phyloP scores from a whole-genome alignment of 202 grass and related monocot species.

The Setaria viridis region DNA sequence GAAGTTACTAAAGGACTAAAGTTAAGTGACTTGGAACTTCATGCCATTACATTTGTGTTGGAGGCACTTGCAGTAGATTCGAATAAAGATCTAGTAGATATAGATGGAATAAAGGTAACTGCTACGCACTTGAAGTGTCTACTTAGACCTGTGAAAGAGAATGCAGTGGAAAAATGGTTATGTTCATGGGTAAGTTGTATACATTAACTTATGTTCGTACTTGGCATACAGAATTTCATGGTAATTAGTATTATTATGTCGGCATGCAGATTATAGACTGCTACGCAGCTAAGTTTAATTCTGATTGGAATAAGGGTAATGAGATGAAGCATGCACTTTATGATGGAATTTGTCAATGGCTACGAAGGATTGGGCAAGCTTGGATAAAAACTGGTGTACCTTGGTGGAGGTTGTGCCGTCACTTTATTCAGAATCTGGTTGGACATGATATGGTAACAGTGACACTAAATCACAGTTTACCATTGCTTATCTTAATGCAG shows the following conservation, averaged over 20 bases:
- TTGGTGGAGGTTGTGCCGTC: background rate
- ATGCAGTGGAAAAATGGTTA: background rate
- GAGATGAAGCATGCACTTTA: too few species aligned
- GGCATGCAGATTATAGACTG: background rate
- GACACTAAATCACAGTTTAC: background rate
- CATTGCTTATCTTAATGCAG: background rate
- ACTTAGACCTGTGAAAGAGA: background rate
- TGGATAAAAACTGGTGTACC: too few species aligned
- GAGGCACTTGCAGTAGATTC: background rate
- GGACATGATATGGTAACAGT: background rate
- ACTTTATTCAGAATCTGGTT: background rate
- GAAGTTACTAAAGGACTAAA: background rate
- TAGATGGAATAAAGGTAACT: background rate
- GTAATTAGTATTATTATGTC: background rate
- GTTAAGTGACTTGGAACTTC: background rate
- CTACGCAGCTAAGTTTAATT: too few species aligned
- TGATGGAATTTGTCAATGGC: too few species aligned
- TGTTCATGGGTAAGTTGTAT: background rate
- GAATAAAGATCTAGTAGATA: background rate
- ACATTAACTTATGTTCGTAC: too few species aligned
- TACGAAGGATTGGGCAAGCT: too few species aligned
- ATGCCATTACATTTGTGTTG: background rate
- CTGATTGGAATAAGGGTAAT: too few species aligned
- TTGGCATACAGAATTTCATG: background rate
- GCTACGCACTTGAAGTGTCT: background rate